Evolutionary conservation across 306 rosid genomes (phyloP), one percentile per base, ranked within the genome.

Genomic region (Oemleria cerasiformis): DNA sequence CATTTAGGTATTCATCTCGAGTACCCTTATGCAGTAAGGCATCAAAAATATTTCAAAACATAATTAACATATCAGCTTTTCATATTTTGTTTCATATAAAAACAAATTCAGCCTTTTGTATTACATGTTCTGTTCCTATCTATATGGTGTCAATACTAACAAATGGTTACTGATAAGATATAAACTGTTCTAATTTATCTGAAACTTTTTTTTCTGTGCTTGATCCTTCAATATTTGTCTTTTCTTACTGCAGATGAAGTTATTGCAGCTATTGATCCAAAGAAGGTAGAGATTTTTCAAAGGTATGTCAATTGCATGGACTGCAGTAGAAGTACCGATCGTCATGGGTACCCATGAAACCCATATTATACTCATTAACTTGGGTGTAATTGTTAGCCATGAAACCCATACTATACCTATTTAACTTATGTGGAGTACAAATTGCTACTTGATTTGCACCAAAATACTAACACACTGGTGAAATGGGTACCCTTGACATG

Each of bases 231-330:
- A 60, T 74, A 10, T 66, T 69, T 81, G 63, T 21, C 13, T 78
- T 77, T 49, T 7, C 70, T 75, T 75, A 43, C 75, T 77, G 80
- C 95, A 94, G 98, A 91, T 77, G 86, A 81, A 74, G 97, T 94
- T 57, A 79, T 94, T 84, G 79, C 86, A 49, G 88, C 97, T 54
- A 88, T 94, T 82, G 97, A 91, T 84, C 83, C 92, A n/a, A 90
- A 84, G 77, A 91, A 94, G 87, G 88, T 91, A 53, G 98, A 89
- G 71, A 94, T 94, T 78, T 85, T 86, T 68, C 98, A 88, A 77
- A 91, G 98, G 97, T 91, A 85, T 38, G 81, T 60, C 61, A 43
- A 62, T 57, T 70, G 60, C 68, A 15, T 39, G 16, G 60, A 36
- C 56, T 53, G 48, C 45, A 49, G 43, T 63, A 61, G 40, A 19